A percentile compares a stretch with the other conserved stretches of the same genome.
phyloP scores from a whole-genome alignment of 164 flowering plant species.

The Vitis rotundifolia region DNA sequence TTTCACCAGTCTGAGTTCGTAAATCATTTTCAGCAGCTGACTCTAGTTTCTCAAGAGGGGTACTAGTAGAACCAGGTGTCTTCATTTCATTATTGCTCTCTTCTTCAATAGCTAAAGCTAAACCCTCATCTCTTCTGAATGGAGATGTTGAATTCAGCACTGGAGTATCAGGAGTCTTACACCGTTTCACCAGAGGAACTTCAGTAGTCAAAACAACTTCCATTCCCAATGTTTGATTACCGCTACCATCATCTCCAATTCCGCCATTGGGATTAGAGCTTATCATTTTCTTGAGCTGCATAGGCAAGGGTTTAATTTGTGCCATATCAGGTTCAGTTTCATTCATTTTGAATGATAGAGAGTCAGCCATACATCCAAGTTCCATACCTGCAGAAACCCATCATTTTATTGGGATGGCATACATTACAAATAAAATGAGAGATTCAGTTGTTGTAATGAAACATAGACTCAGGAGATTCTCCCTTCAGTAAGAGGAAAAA shows the following conservation, averaged over 20 bases:
- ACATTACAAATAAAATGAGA: neutral
- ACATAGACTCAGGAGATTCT: neutral
- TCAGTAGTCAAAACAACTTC: slow-evolving; percentile 21
- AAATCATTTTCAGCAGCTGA: slow-evolving; percentile 57
- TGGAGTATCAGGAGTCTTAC: slow-evolving; percentile 9
- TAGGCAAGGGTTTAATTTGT: slow-evolving; percentile 12
- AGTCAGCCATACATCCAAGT: neutral
- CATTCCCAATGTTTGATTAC: slow-evolving; percentile 12
- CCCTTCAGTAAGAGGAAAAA: neutral
- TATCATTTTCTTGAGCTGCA: slow-evolving; percentile 8
- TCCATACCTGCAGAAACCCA: neutral
- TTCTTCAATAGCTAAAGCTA: slow-evolving; percentile 19
- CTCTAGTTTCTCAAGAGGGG: slow-evolving; percentile 31
- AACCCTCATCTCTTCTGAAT: slow-evolving; percentile 8
- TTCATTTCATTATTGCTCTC: slow-evolving; percentile 16
- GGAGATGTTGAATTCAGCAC: slow-evolving; percentile 3
- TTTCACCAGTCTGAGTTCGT: slow-evolving; percentile 18
- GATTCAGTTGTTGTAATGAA: neutral
- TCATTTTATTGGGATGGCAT: neutral
- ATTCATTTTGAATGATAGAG: slow-evolving; percentile 13
- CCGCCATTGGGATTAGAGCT: slow-evolving; percentile 17
- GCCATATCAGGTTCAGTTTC: slow-evolving; percentile 14
- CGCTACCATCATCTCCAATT: slow-evolving; percentile 17
- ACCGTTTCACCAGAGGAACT: slow-evolving; percentile 13
- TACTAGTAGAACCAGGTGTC: neutral